Evolutionary conservation across 163 green algal genomes (phyloP).

Genomic region (Volvox carteri): DNA sequence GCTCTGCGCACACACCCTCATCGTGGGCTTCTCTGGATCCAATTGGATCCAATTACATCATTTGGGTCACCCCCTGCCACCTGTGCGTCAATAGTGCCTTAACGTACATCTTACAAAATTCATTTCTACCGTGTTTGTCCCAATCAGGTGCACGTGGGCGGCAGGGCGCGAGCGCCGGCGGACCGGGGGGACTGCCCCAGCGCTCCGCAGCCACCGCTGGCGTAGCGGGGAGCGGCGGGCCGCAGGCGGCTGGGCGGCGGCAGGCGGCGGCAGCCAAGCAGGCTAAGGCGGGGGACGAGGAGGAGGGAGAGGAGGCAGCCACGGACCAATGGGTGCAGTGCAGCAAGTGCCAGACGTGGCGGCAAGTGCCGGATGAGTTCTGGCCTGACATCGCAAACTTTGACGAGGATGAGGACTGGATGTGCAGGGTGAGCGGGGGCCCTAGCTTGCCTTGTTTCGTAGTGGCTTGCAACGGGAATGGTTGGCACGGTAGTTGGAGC

Average conservation of each 20-base stretch:
- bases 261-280: background rate
- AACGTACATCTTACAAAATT: too few relatives aligned
- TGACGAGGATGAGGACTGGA: constrained; percentile 60
- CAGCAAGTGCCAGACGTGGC: constrained; percentile 76
- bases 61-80: too few relatives aligned
- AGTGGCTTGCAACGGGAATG: too few relatives aligned
- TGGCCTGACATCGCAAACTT: constrained; percentile 70
- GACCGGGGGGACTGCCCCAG: background rate
- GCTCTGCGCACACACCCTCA: too few relatives aligned
- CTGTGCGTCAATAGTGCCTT: too few relatives aligned
- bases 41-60: too few relatives aligned
- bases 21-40: too few relatives aligned
- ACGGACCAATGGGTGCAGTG: constrained; percentile 78
- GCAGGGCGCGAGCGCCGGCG: constrained; percentile 3
- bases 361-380: constrained; percentile 72
- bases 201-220: background rate
- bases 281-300: background rate
- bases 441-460: too few relatives aligned
- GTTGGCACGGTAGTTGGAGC: too few relatives aligned
- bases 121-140: background rate
- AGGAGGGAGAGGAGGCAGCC: background rate
- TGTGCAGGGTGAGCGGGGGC: constrained; percentile 13
- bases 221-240: background rate
- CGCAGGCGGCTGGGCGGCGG: background rate
- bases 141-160: background rate